phyloP scores from a whole-genome alignment of 2,329 filamentous ascomycete genomes.

The Ophiocordyceps robertsii region DNA sequence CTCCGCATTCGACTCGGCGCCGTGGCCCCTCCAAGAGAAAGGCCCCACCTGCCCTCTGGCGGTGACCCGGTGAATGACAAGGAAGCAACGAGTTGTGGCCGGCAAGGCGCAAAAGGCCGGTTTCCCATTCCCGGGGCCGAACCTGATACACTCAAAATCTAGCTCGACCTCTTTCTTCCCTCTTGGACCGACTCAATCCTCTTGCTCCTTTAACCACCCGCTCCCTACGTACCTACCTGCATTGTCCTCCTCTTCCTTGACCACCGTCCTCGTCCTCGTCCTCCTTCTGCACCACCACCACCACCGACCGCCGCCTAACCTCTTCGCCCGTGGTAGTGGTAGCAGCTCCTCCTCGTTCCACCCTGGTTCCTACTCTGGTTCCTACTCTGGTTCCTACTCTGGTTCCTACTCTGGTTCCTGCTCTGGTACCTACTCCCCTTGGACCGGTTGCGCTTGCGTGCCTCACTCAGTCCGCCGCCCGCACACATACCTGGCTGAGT shows the following conservation, averaged over 20 bases:
- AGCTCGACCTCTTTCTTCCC: neutral
- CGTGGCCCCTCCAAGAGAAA: too few relatives aligned
- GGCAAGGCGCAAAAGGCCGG: neutral
- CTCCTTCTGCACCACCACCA: neutral
- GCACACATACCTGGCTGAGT: too few relatives aligned
- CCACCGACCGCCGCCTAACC: neutral
- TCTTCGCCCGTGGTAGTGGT: neutral
- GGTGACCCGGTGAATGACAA: neutral
- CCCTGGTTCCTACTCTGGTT: too few relatives aligned
- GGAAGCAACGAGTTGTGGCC: neutral
- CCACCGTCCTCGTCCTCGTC: neutral
- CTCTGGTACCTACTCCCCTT: too few relatives aligned
- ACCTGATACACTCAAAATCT: neutral
- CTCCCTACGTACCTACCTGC: neutral
- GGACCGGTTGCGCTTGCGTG: too few relatives aligned
- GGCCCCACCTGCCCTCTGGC: neutral
- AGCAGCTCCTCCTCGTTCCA: neutral
- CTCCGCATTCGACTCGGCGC: too few relatives aligned
- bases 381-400: too few relatives aligned
- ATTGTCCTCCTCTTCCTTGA: neutral
- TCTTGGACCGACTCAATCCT: slow-evolving; percentile 6
- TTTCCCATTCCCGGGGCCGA: neutral
- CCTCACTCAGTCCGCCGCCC: too few relatives aligned
- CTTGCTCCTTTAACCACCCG: neutral
- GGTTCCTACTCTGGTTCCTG: too few relatives aligned